Evolutionary conservation across 2,329 filamentous ascomycete species (phyloP).

Genomic region (Blastomyces gilchristii): DNA sequence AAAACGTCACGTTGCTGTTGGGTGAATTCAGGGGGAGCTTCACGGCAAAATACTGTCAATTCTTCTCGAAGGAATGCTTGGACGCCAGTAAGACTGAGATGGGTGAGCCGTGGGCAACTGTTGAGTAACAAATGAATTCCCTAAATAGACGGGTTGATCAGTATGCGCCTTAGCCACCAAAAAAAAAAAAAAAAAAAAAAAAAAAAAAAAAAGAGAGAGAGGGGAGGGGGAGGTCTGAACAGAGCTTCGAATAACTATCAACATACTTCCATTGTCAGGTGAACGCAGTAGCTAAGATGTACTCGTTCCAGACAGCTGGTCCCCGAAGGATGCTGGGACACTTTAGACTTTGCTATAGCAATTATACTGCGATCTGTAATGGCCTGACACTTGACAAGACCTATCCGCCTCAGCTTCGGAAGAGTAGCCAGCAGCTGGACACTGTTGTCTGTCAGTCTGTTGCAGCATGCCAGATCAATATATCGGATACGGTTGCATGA

Average conservation of each 20-base stretch:
- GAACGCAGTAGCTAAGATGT: conserved; percentile 88
- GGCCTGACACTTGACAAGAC: conserved; percentile 80
- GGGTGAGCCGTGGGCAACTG: conserved; percentile 82
- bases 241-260: background rate
- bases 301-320: conserved; percentile 75
- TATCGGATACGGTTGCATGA: conserved; percentile 90
- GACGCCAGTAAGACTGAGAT: conserved; percentile 88
- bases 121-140: conserved; percentile 85
- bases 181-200: background rate
- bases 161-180: background rate
- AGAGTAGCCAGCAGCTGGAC: conserved; percentile 73
- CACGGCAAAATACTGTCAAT: conserved; percentile 72
- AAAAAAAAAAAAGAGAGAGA: background rate
- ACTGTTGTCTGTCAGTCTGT: conserved; percentile 74
- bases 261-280: conserved; percentile 68
- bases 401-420: conserved; percentile 89
- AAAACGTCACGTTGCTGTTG: conserved; percentile 92
- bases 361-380: conserved; percentile 88
- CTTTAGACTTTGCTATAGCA: conserved; percentile 60
- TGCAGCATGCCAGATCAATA: conserved; percentile 94
- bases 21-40: conserved; percentile 83
- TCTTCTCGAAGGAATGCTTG: conserved; percentile 81
- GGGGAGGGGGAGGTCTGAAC: too few relatives aligned
- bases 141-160: conserved; percentile 36
- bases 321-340: conserved; percentile 46